phyloP scores from a whole-genome alignment of 1,284 basidiomycete species.

The Porodaedalea pini region DNA sequence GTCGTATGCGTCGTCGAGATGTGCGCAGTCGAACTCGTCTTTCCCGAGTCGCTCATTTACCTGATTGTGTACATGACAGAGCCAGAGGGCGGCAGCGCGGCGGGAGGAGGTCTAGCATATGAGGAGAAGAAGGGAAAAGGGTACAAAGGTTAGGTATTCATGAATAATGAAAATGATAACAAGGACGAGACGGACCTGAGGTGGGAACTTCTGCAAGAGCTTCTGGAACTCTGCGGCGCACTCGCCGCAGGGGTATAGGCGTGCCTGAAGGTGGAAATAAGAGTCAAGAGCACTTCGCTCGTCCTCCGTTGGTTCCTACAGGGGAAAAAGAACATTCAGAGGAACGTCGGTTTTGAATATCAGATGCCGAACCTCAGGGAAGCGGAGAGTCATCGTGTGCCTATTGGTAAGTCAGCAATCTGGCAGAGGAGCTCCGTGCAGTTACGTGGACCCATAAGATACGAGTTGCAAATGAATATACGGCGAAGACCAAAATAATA shows the following conservation, averaged over 20 bases:
- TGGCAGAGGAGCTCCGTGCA: background rate
- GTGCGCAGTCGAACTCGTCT: slow-evolving; percentile 84
- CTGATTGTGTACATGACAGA: slow-evolving; percentile 87
- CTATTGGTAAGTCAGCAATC: slow-evolving; percentile 35
- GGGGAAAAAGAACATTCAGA: slow-evolving; percentile 19
- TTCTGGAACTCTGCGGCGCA: slow-evolving; percentile 91
- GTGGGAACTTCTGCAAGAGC: slow-evolving; percentile 79
- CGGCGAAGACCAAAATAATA: no score
- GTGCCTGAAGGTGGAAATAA: slow-evolving; percentile 79
- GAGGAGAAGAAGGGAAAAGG: slow-evolving; percentile 8
- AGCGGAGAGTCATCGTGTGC: slow-evolving; percentile 93
- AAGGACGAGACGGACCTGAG: slow-evolving; percentile 59
- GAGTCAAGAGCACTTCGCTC: slow-evolving; percentile 78
- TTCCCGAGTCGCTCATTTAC: slow-evolving; percentile 88
- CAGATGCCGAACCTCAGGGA: slow-evolving; percentile 62
- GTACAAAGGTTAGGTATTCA: background rate
- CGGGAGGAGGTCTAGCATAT: slow-evolving; percentile 75
- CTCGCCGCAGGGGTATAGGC: slow-evolving; percentile 84
- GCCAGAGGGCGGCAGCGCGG: slow-evolving; percentile 79
- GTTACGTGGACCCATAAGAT: background rate
- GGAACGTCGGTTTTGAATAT: background rate
- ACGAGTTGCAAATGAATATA: no score
- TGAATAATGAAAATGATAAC: background rate
- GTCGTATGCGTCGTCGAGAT: slow-evolving; percentile 85
- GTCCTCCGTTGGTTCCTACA: slow-evolving; percentile 74